Evolutionary conservation across 2,329 filamentous ascomycete genomes (phyloP).

Genomic region (Hymenoscyphus repandus): DNA sequence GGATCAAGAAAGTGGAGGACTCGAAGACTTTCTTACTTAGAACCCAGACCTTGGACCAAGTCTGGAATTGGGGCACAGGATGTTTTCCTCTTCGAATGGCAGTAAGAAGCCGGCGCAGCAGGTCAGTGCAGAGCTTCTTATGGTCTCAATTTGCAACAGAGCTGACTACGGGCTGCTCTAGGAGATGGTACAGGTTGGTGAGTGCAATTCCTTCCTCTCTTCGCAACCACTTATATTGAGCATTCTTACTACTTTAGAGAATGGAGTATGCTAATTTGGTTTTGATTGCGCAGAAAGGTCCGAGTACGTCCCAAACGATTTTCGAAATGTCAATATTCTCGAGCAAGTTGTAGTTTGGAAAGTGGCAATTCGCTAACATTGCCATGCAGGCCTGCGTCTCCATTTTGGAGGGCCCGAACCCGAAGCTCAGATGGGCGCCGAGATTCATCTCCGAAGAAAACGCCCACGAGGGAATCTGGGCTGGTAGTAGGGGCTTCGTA

Average conservation of each 20-base stretch:
- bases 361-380: slow-evolving; percentile 18
- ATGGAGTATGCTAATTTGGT: slow-evolving; percentile 13
- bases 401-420: slow-evolving; percentile 73
- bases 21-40: not conserved
- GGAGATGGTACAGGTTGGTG: slow-evolving; percentile 99
- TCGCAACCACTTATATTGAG: not conserved
- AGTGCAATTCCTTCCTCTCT: slow-evolving; percentile 39
- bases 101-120: slow-evolving; percentile 67
- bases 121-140: slow-evolving; percentile 44
- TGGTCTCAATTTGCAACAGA: slow-evolving; percentile 10
- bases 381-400: slow-evolving; percentile 66
- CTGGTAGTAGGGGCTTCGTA: slow-evolving; percentile 92
- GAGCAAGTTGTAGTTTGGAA: not conserved
- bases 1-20: not conserved
- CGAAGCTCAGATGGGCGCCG: slow-evolving; percentile 51
- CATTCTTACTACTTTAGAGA: slow-evolving; percentile 3
- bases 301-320: slow-evolving; percentile 44
- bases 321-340: slow-evolving; percentile 3
- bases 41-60: not conserved
- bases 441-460: slow-evolving; percentile 47
- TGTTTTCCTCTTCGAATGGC: slow-evolving; percentile 61
- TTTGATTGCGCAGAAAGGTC: slow-evolving; percentile 46
- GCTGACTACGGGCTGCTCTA: slow-evolving; percentile 38
- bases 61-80: slow-evolving; percentile 28
- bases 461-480: slow-evolving; percentile 51